Evolutionary conservation across 176 grass and related monocot species (phyloP).

Genomic region (Raddia distichophylla): DNA sequence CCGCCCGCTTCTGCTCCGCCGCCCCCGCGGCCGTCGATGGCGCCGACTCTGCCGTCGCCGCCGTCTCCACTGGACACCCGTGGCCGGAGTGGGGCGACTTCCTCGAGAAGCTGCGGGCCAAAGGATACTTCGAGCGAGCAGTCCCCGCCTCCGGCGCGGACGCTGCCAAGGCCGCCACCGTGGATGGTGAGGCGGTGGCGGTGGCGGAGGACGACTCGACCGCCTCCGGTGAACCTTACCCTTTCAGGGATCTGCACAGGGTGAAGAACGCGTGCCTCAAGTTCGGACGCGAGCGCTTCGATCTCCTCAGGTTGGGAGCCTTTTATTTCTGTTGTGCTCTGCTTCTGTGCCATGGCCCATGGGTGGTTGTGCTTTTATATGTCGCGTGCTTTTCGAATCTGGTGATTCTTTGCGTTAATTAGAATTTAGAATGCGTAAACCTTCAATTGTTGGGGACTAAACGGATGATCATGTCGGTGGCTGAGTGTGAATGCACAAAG

Average conservation of each 20-base stretch:
- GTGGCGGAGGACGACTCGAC: not conserved
- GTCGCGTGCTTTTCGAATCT: not conserved
- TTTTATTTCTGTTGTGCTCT: not conserved
- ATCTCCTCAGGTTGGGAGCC: constrained; percentile 67
- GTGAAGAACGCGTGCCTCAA: constrained; percentile 94
- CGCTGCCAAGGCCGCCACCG: constrained; percentile 17
- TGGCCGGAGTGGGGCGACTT: constrained; percentile 91
- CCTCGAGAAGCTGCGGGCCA: constrained; percentile 70
- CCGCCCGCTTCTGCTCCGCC: constrained; percentile 57
- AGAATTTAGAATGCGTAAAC: not conserved
- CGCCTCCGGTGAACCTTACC: constrained; percentile 14
- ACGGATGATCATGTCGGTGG: not conserved
- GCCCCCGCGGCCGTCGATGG: constrained; percentile 13
- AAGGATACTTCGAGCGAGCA: constrained; percentile 72
- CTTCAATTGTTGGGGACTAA: not conserved
- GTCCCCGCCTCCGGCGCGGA: constrained; percentile 1
- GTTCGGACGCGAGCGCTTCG: constrained; percentile 80
- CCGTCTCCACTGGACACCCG: constrained; percentile 39
- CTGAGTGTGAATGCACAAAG: not conserved
- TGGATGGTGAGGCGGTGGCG: constrained; percentile 11
- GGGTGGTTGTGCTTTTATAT: not conserved
- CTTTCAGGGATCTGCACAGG: constrained; percentile 49
- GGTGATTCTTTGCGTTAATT: not conserved
- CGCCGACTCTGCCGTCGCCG: not conserved
- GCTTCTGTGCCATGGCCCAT: not conserved